These are phyloP conservation scores for Backusella westeae DNA, from an alignment of 192 early-diverging fungal genomes.

Conservation along the genomic window DNA sequence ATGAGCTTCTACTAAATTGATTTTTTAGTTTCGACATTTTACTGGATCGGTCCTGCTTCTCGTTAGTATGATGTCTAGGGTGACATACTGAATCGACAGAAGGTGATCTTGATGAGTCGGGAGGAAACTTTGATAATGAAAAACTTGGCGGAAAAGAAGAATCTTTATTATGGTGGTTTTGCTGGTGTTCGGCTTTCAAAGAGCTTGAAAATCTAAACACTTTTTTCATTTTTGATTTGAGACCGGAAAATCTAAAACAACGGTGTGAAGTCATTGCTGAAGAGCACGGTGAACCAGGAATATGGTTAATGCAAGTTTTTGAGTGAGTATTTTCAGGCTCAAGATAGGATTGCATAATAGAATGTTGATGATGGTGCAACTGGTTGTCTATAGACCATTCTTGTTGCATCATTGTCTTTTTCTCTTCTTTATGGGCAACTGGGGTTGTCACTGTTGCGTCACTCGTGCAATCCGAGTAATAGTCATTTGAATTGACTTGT, in stretches of 20 bases:
- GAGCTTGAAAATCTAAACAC: neutral
- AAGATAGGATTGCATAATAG: constrained; percentile 5
- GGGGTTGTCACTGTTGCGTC: constrained; percentile 7
- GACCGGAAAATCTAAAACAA: neutral
- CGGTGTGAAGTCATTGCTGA: neutral
- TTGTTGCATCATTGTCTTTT: neutral
- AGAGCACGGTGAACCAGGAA: neutral
- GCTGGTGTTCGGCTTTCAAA: neutral
- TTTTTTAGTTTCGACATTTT: neutral
- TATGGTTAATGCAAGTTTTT: neutral
- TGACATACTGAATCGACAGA: constrained; percentile 7
- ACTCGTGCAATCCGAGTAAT: constrained; percentile 1
- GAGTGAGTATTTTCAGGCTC: neutral
- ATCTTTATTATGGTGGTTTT: neutral
- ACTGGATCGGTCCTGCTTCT: neutral
- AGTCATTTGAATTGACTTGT: neutral
- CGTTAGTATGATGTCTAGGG: neutral
- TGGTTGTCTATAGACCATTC: neutral
- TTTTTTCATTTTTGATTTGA: constrained; percentile 8
- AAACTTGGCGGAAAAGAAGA: neutral
- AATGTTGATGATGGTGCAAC: neutral
- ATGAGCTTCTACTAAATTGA: constrained; percentile 3
- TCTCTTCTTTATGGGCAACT: neutral
- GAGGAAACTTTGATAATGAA: neutral
- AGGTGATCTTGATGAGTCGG: neutral